Base-by-base conservation (phyloP, 805 yeast species). In the Sungouiella blattae region DNA sequence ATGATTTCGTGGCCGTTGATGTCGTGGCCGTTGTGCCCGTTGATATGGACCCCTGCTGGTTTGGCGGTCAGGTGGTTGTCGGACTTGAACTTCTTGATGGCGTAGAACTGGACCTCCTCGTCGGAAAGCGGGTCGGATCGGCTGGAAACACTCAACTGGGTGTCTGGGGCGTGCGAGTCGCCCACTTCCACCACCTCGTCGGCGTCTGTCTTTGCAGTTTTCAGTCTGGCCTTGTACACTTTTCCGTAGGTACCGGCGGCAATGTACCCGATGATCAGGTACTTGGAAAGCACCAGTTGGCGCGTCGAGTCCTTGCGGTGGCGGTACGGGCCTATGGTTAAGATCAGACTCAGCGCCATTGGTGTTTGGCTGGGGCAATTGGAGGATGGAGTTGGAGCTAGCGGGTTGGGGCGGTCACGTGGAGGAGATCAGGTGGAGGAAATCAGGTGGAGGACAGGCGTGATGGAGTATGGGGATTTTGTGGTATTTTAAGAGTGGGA, bases 231-330 rank as follows among this genome's bases (percentile, higher is more conserved):
- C 56, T 93, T 91, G 66, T 88, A 93, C 15, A 87, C 96, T 39
- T 87, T 77, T 39, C 98, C 98, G 59, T 93, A 93, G 0, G 98
- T 93, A 26, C 98, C 98, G 0, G 98, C 96, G 1, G 98, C 98
- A 39, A 93, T 93, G 60, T 93, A 93, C 0, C 98, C 98, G 12
- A 88, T 62, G 40, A 93, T 83, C 43, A 83, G 89, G 60, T 89
- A 93, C 49, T 82, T 83, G 34, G 83, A 81, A n/a, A 87, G 63
- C 3, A 93, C 96, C 2, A 85, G 79, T 20, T 77, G 71, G 34
- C 96, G 63, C 11, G 75, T 61, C 17, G 73, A 58, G 53, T 87
- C 96, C 65, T 40, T 82, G 26, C 75, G 60, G 40, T 64, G 72
- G 39, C 67, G 61, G 49, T 64, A 67, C 6, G 73, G 73, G 2